Percentiles rank a stretch among this genome's conserved stretches.
Conservation (phyloP, 177 flowering plant species). For the Vitis hybrid region DNA sequence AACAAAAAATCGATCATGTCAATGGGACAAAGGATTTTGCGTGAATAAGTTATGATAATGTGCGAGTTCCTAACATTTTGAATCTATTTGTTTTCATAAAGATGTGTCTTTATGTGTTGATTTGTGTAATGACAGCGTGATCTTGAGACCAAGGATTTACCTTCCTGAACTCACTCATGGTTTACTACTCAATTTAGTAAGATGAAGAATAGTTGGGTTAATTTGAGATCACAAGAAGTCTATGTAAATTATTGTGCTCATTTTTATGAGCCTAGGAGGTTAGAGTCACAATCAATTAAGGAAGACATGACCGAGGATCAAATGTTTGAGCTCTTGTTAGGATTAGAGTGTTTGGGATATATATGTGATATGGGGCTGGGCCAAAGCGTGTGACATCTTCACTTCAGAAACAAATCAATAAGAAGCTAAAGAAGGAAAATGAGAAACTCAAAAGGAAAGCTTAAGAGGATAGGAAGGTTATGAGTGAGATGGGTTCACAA, state of each 20-base stretch:
- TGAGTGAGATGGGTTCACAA: too few species aligned
- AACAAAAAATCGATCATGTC: neutral
- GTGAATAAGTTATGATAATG: neutral
- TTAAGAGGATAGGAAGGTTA: neutral
- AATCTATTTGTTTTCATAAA: too few species aligned
- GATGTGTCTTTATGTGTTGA: rapidly evolving
- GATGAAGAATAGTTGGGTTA: neutral
- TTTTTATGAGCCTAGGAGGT: neutral
- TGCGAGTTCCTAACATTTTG: neutral
- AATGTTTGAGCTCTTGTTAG: neutral
- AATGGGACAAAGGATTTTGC: neutral
- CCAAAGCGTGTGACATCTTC: neutral
- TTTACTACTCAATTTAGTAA: neutral
- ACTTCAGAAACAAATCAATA: neutral
- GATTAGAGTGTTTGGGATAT: neutral
- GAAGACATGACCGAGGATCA: neutral
- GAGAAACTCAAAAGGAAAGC: neutral
- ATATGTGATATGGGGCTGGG: neutral
- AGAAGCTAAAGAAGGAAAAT: neutral
- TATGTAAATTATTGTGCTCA: neutral
- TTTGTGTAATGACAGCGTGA: neutral
- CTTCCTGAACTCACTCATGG: neutral
- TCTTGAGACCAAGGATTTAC: neutral
- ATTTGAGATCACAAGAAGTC: neutral
- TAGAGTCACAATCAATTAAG: neutral